Base-by-base conservation (phyloP, 1,284 basidiomycete species). In the Puccinia novopanici region DNA sequence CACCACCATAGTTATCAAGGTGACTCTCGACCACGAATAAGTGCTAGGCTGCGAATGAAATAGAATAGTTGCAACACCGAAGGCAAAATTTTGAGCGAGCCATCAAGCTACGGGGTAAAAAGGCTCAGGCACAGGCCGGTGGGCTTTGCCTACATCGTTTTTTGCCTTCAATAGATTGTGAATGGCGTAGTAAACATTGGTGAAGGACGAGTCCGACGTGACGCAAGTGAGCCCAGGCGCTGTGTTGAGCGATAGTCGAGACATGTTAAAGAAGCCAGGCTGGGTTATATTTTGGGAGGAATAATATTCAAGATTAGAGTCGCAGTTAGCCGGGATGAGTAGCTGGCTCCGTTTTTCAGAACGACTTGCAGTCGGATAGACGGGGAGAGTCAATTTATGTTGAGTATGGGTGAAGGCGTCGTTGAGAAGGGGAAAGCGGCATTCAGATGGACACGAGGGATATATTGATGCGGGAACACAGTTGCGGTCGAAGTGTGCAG, bases 161-260 rank as follows among this genome's bases (percentile, higher is more conserved):
- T 78, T 78, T n/a, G 67, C 63, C n/a, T 30, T 54, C 30, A 78
- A 24, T 34, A 78, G 59, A 30, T 68, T 78, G 67, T 78, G 76
- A 37, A 78, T 57, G 54, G 76, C 76, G 40, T 57, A 67, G 45
- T 78, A 78, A 34, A 71, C 67, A 54, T 71, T 78, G 42, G 54
- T 52, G 54, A 67, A 70, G 19, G 76, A 78, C 0, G 76, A 71
- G 57, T 78, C 65, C 40, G 76, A 78, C 15, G 67, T 57, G 17
- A 78, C 67, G 48, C 76, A 78, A 40, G 76, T 78, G 13, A 78
- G 67, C 15, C 67, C 76, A 17, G 76, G 76, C 22, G 76, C 76
- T 10, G 76, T 78, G 65, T 78, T 78, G 13, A 78, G 67, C 40
- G 76, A 71, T n/a, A 78, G 67, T 30, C 76, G 76, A 78, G 76